Base-by-base conservation (phyloP, 2,329 filamentous ascomycete species). In the Exophiala sideris region DNA sequence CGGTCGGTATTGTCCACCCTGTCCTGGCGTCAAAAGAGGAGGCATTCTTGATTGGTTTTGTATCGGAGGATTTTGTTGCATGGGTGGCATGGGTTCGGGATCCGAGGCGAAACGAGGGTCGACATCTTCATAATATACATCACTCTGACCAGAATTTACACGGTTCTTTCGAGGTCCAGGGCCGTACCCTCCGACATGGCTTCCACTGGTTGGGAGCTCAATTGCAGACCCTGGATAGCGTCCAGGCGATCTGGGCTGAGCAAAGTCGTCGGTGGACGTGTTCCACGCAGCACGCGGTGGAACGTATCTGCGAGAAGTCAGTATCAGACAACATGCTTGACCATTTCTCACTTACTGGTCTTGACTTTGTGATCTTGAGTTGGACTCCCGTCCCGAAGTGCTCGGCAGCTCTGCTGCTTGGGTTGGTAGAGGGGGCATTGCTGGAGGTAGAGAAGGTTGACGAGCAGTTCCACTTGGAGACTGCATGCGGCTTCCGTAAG, bases 81-180 rank as follows among this genome's bases (percentile, higher is more conserved):
- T 36, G 50, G 57, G 42, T 57, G 62, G 58, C 56, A 50, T 63
- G 10, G 57, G 38, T 35, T 56, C 71, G 32, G 56, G 60, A 11
- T 60, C 71, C 52, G 83, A 79, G 33, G 84, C 87, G 66, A 96
- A 97, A 52, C 85, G 88, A 41, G 92, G 91, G 62, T 96, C 91
- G 10, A 96, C 84, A 68, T 97, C 92, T 77, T 97, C 94, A 67
- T 95, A 95, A 72, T 97, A 97, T 58, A 32, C 72, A 64, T 55
- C 77, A 51, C 71, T 68, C 35, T 66, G 60, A 52, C 65, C 63
- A 53, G 59, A 58, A 45, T 65, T 63, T 45, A 58, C 42, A 18
- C 65, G 54, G 57, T 58, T 46, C 52, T 62, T 44, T 54, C 52
- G 52, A 62, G 65, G 56, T 11, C 47, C 65, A 66, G 48, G 66